Evolutionary conservation across 2,329 filamentous ascomycete species (phyloP).

Genomic region (Lomentospora prolificans): DNA sequence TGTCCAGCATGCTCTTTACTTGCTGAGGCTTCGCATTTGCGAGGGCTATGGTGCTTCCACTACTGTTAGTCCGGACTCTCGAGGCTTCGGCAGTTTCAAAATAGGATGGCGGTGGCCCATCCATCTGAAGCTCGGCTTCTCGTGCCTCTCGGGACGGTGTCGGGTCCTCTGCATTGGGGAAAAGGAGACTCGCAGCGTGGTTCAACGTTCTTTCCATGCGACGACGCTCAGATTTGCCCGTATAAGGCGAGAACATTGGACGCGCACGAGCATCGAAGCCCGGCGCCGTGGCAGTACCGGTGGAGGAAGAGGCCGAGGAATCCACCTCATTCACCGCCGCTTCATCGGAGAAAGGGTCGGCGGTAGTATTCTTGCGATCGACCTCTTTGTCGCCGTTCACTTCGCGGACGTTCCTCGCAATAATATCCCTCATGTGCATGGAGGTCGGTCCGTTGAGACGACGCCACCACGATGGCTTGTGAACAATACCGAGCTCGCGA

Average conservation of each 20-base stretch:
- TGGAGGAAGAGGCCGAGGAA: background rate
- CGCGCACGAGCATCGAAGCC: background rate
- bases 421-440: conserved; percentile 38
- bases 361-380: background rate
- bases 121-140: conserved; percentile 28
- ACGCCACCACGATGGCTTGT: conserved; percentile 59
- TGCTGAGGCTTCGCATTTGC: conserved; percentile 40
- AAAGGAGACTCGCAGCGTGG: conserved; percentile 34
- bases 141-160: conserved; percentile 19
- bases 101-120: conserved; percentile 36
- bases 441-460: conserved; percentile 36
- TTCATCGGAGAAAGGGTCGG: background rate
- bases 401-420: conserved; percentile 44
- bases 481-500: conserved; percentile 48
- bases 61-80: conserved; percentile 32
- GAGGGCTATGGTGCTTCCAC: conserved; percentile 23
- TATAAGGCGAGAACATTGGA: conserved; percentile 18
- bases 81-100: conserved; percentile 18
- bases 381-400: conserved; percentile 28
- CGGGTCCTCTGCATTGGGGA: conserved; percentile 28
- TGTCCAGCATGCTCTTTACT: conserved; percentile 48
- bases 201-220: conserved; percentile 33
- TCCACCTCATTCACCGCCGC: background rate
- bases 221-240: conserved; percentile 32
- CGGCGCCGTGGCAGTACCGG: background rate